Percentiles rank a stretch among this genome's conserved stretches.
phyloP scores from a whole-genome alignment of 2,329 filamentous ascomycete genomes.

The Iodosphaeria phyllophila region DNA sequence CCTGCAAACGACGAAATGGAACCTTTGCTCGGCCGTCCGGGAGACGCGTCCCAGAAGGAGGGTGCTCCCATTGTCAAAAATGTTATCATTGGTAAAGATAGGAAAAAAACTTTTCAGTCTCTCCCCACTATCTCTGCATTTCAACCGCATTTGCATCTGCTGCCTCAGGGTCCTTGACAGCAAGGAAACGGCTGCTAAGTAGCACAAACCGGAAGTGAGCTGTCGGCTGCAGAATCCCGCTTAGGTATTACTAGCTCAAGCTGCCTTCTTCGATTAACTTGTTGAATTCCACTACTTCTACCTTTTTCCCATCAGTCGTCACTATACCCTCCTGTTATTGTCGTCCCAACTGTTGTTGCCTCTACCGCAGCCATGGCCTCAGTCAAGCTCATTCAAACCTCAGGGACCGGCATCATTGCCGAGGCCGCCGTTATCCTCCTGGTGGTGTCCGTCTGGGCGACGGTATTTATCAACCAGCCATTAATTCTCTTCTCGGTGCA shows the following conservation, averaged over 20 bases:
- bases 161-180: too few species aligned
- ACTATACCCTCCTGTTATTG: neutral
- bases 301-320: neutral
- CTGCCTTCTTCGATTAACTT: neutral
- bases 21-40: conserved; percentile 50
- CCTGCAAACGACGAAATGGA: conserved; percentile 21
- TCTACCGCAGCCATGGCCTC: conserved; percentile 5
- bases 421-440: conserved; percentile 66
- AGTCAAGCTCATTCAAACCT: conserved; percentile 13
- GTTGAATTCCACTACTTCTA: neutral
- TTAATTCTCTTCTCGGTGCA: conserved; percentile 78
- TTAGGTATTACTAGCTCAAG: neutral
- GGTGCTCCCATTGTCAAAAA: conserved; percentile 49
- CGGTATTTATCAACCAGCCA: conserved; percentile 43
- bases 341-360: neutral
- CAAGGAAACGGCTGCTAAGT: too few species aligned
- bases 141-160: conserved; percentile 1
- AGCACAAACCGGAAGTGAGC: too few species aligned
- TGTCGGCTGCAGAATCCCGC: neutral
- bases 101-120: conserved; percentile 8
- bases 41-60: conserved; percentile 54
- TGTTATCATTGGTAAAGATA: conserved; percentile 59
- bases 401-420: conserved; percentile 66
- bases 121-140: conserved; percentile 1
- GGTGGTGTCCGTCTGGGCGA: conserved; percentile 57